Base-by-base conservation (phyloP, 2,329 filamentous ascomycete genomes). In the Diplodia corticola region DNA sequence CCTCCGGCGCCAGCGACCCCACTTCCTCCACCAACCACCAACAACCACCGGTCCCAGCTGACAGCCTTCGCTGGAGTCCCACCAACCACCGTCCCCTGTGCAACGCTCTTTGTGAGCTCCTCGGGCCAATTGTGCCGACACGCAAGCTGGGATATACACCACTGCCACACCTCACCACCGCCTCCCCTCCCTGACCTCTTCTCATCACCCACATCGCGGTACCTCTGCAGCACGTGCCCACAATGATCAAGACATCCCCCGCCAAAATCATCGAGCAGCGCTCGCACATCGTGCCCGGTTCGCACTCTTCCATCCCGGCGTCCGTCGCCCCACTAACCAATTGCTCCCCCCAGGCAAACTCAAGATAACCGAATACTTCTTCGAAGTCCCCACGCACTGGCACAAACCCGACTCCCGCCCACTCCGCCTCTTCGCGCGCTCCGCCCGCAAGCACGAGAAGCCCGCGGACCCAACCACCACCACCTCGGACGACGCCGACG, bases 351-450 rank as follows among this genome's bases (percentile, higher is more conserved):
- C 67, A 92, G 92, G 92, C 57, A 89, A 89, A 74, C 83, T 96
- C 53, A 83, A 86, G 68, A 85, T 96, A 68, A 90, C 90, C 2
- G 93, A 97, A 76, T 85, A 94, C 73, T 90, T 92, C 81, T 97
- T 97, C 78, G 85, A 92, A 70, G 64, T 66, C 9, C 54, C 64
- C 24, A 66, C 64, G 15, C 55, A 65, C 44, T 60, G 54, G 53
- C 30, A 59, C 55, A 61, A 61, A 37, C 46, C 64, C 33, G 49
- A 61, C 55, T 66, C 64, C 17, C 64, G 57, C 5, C 64, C 64
- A 5, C 83, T 97, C 68, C 87, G 86, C 65, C 82, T 97, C 40
- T 97, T 97, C 77, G 93, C 86, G 37, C 89, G 92, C 61, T 89
- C 86, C 63, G 91, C 89, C 17, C 82, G 85, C 64, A 91, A 88